Evolutionary conservation across 257 asterid species (phyloP).

Genomic region (Scutellaria baicalensis): DNA sequence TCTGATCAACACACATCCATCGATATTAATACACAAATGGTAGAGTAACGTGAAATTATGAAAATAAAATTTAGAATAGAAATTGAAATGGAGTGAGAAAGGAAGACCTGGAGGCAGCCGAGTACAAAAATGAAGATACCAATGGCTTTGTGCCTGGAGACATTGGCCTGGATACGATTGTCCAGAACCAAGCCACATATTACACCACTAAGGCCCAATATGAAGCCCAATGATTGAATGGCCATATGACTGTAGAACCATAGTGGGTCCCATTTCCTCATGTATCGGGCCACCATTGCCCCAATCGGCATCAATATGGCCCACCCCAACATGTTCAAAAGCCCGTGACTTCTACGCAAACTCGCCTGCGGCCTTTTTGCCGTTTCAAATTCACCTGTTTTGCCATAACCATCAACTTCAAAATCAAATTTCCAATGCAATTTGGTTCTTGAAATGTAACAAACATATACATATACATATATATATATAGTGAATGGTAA

Average conservation of each 20-base stretch:
- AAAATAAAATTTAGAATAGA: too few relatives aligned
- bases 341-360: conserved; percentile 63
- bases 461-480: too few relatives aligned
- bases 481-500: background rate
- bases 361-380: conserved; percentile 18
- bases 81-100: too few relatives aligned
- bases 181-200: conserved; percentile 62
- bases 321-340: conserved; percentile 86
- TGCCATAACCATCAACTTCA: background rate
- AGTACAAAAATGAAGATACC: conserved; percentile 58
- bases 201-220: conserved; percentile 60
- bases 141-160: conserved; percentile 55
- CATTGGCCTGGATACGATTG: conserved; percentile 36
- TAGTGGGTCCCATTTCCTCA: conserved; percentile 65
- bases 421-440: background rate
- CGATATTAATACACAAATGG: too few relatives aligned
- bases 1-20: too few relatives aligned
- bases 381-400: conserved; percentile 49
- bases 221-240: conserved; percentile 59
- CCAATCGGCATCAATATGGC: conserved; percentile 75
- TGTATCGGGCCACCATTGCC: conserved; percentile 66
- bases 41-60: too few relatives aligned
- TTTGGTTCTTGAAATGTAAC: background rate
- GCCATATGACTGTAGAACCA: conserved; percentile 75
- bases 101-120: conserved; percentile 95